phyloP scores from a whole-genome alignment of 2,329 filamentous ascomycete genomes.

The Chrysosporium queenslandicum region DNA sequence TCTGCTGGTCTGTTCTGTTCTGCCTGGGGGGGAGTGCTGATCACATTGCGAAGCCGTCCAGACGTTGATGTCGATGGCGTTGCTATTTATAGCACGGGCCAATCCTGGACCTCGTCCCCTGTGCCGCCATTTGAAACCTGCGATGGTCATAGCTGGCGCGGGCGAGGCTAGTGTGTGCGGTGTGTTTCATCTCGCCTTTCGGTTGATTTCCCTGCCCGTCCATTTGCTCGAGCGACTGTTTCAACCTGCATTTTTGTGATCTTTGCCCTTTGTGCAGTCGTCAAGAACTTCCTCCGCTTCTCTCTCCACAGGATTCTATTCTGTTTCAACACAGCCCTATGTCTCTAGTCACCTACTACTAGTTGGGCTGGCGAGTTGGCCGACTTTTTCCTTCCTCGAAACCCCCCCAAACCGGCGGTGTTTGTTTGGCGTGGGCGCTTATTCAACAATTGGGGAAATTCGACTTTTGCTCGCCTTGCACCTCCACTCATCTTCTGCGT shows the following conservation, averaged over 20 bases:
- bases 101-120: background rate
- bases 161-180: background rate
- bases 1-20: background rate
- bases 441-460: constrained; percentile 5
- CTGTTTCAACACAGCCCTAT: constrained; percentile 11
- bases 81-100: background rate
- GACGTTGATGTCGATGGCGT: background rate
- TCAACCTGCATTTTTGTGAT: background rate
- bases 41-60: background rate
- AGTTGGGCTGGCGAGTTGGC: background rate
- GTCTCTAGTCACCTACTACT: background rate
- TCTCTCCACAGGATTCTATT: background rate
- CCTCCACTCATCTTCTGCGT: constrained; percentile 8
- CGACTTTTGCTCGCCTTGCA: background rate
- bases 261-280: background rate
- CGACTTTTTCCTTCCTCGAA: too few relatives aligned
- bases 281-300: background rate
- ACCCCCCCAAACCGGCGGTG: background rate
- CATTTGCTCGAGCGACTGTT: background rate
- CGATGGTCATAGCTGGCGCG: background rate
- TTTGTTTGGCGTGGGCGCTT: constrained; percentile 10
- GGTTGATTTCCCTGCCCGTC: background rate
- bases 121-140: constrained; percentile 2
- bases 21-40: too few relatives aligned
- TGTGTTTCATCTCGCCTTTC: constrained; percentile 10